Evolutionary conservation across 1,139 yeast genomes (phyloP).

Genomic region (Saccharomyces hybrid): DNA sequence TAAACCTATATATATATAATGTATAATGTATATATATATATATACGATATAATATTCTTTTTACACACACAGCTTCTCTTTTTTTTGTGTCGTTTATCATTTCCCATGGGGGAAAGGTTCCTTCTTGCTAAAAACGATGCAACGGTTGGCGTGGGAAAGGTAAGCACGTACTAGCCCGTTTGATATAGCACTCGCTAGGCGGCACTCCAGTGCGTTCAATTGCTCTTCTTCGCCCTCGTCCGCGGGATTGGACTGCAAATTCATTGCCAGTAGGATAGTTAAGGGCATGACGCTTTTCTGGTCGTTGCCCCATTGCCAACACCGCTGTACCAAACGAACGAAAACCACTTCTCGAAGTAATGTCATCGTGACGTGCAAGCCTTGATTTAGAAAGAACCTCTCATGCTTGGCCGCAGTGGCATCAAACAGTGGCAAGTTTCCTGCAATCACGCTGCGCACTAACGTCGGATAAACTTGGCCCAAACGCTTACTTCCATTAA

Average conservation of each 20-base stretch:
- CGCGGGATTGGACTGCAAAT: background rate
- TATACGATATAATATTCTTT: background rate
- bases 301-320: conserved; percentile 29
- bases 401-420: conserved; percentile 40
- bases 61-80: background rate
- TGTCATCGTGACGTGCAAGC: conserved; percentile 57
- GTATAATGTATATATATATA: too few species aligned
- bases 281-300: conserved; percentile 18
- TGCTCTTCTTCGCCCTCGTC: conserved; percentile 8
- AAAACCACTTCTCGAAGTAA: conserved; percentile 46
- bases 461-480: background rate
- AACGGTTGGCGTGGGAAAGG: conserved; percentile 65
- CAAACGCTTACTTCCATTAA: background rate
- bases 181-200: conserved; percentile 59
- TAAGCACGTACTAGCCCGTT: conserved; percentile 70
- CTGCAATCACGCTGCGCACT: conserved; percentile 27
- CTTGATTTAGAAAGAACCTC: conserved; percentile 46
- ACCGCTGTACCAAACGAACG: conserved; percentile 45
- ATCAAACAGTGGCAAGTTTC: conserved; percentile 50
- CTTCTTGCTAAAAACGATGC: conserved; percentile 68
- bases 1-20: background rate
- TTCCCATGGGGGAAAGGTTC: conserved; percentile 56
- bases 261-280: conserved; percentile 9
- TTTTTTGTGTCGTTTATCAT: background rate
- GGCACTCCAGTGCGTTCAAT: conserved; percentile 59